A percentile compares a stretch with the other conserved stretches of the same genome.
phyloP scores from a whole-genome alignment of 176 grass and related monocot species.

The Zea mays region DNA sequence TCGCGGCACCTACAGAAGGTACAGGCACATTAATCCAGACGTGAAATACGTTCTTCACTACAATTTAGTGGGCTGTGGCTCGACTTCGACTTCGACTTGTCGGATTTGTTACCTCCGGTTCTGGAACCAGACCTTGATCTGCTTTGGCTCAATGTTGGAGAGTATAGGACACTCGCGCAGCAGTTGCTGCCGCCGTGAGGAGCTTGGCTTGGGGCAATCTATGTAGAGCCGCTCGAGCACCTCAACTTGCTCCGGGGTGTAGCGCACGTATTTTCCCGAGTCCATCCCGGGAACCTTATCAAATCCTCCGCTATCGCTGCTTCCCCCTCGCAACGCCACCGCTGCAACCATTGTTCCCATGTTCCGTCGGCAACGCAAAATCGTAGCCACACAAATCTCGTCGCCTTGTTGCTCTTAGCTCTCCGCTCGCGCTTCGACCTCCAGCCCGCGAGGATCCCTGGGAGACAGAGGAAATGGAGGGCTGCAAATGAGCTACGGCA shows the following conservation, averaged over 20 bases:
- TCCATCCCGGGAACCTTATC: slow-evolving; percentile 59
- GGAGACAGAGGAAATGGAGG: background rate
- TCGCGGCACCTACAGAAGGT: slow-evolving; percentile 68
- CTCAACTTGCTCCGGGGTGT: slow-evolving; percentile 93
- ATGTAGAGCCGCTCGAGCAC: slow-evolving; percentile 79
- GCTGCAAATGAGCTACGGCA: slow-evolving; percentile 7
- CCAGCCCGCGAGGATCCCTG: slow-evolving; percentile 3
- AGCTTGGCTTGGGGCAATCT: slow-evolving; percentile 92
- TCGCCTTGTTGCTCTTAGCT: background rate
- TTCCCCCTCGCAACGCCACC: slow-evolving; percentile 58
- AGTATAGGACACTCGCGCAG: slow-evolving; percentile 85
- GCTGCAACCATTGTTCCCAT: slow-evolving; percentile 58
- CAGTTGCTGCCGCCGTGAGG: slow-evolving; percentile 75
- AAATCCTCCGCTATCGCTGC: slow-evolving; percentile 49
- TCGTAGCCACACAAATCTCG: background rate
- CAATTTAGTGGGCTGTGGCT: background rate
- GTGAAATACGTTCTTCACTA: background rate
- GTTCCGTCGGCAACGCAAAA: slow-evolving; percentile 1
- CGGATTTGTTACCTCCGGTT: slow-evolving; percentile 72
- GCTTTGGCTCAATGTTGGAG: slow-evolving; percentile 85
- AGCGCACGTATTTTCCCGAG: slow-evolving; percentile 85
- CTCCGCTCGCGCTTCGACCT: background rate
- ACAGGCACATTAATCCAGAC: background rate
- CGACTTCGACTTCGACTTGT: too few relatives aligned
- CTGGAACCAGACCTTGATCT: slow-evolving; percentile 99